A percentile compares a stretch with the other conserved stretches of the same genome.
These are phyloP conservation scores for Saccharomycopsis vini DNA, from an alignment of 805 yeast species.

Conservation along the genomic window DNA sequence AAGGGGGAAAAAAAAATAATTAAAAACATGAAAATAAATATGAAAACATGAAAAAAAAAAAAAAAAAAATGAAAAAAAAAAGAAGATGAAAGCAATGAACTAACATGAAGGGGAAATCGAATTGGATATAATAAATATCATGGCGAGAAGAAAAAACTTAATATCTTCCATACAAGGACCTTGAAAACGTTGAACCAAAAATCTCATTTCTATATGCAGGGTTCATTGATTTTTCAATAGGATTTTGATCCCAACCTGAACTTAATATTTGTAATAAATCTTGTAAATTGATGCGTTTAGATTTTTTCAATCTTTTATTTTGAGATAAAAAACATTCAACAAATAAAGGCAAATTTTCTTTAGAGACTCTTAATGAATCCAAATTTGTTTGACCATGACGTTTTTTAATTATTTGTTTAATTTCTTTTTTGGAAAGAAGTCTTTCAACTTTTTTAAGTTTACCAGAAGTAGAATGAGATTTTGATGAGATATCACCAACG, in stretches of 20 bases:
- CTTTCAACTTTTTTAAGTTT: conserved; percentile 20
- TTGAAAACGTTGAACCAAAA: not conserved
- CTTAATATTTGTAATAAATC: conserved; percentile 37
- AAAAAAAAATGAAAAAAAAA: too few relatives aligned
- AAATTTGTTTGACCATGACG: conserved; percentile 6
- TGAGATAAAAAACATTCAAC: conserved; percentile 65
- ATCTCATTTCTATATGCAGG: not conserved
- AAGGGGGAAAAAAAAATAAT: too few relatives aligned
- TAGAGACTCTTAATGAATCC: conserved; percentile 28
- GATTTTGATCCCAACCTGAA: conserved; percentile 31
- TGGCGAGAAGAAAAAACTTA: not conserved
- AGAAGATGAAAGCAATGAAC: too few relatives aligned
- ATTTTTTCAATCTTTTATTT: conserved; percentile 50
- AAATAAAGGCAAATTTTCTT: conserved; percentile 48
- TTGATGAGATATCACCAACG: too few relatives aligned
- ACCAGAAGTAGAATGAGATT: too few relatives aligned
- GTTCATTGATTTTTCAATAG: conserved; percentile 14
- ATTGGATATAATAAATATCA: too few relatives aligned
- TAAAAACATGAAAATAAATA: too few relatives aligned
- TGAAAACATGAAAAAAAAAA: too few relatives aligned
- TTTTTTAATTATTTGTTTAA: conserved; percentile 8
- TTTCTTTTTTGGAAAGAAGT: conserved; percentile 19
- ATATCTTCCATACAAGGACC: conserved; percentile 2
- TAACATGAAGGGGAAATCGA: too few relatives aligned
- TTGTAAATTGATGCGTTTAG: conserved; percentile 53